These are phyloP conservation scores for Penicillium atrosanguineum DNA, from an alignment of 495 filamentous ascomycete genomes.

Conservation along the genomic window DNA sequence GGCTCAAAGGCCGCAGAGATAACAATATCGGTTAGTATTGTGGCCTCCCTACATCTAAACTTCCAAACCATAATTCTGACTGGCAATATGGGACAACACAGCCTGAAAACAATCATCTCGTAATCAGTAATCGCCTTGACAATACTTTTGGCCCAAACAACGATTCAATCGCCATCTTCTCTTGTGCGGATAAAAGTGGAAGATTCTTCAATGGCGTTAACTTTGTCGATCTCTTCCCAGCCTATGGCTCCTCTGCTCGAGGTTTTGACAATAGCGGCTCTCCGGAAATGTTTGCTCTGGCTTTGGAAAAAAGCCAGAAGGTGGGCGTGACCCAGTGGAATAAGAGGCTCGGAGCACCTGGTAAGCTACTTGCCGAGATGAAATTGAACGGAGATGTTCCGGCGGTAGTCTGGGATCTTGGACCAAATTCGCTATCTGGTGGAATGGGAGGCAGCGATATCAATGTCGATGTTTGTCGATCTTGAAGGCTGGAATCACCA, in stretches of 20 bases:
- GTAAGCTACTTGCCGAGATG: slow-evolving; percentile 10
- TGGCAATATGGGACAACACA: neutral
- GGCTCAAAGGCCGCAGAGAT: slow-evolving; percentile 58
- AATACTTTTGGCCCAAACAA: slow-evolving; percentile 36
- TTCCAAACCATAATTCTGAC: too few relatives aligned
- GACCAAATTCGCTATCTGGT: neutral
- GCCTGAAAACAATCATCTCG: slow-evolving; percentile 21
- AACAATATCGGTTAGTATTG: slow-evolving; percentile 50
- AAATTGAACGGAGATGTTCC: slow-evolving; percentile 17
- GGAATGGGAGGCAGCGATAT: too few relatives aligned
- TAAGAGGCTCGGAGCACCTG: slow-evolving; percentile 6
- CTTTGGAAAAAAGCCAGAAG: slow-evolving; percentile 13
- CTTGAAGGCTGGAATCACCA: too few relatives aligned
- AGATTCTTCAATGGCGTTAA: slow-evolving; percentile 19
- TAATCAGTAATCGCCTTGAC: slow-evolving; percentile 61
- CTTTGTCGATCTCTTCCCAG: slow-evolving; percentile 33
- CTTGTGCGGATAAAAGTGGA: slow-evolving; percentile 12
- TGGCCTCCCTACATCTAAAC: neutral
- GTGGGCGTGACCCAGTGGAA: slow-evolving; percentile 15
- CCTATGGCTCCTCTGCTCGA: slow-evolving; percentile 37
- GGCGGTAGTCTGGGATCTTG: slow-evolving; percentile 10
- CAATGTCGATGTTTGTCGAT: too few relatives aligned
- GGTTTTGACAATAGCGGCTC: slow-evolving; percentile 32
- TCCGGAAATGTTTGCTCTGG: slow-evolving; percentile 34
- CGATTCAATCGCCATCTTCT: slow-evolving; percentile 46